phyloP scores from a whole-genome alignment of 192 early-diverging fungal genomes.

The Coemansia sp. region DNA sequence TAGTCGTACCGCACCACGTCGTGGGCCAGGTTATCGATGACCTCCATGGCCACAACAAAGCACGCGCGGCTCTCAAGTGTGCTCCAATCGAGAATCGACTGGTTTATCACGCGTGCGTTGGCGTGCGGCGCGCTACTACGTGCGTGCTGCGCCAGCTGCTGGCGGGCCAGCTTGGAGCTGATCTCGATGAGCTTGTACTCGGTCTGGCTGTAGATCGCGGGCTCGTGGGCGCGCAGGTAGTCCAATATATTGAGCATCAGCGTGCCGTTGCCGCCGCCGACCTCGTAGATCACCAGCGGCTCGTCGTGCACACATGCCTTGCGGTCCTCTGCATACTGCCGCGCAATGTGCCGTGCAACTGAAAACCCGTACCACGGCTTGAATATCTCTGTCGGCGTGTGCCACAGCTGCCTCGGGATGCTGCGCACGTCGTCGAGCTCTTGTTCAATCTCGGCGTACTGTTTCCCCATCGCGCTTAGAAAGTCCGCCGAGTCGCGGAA shows the following conservation, averaged over 20 bases:
- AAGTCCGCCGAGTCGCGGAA: conserved; percentile 74
- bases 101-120: conserved; percentile 80
- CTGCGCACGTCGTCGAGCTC: conserved; percentile 72
- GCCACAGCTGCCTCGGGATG: conserved; percentile 90
- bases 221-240: conserved; percentile 74
- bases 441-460: conserved; percentile 79
- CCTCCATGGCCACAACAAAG: conserved; percentile 96
- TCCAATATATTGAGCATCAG: conserved; percentile 92
- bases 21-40: conserved; percentile 97
- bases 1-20: conserved; percentile 89
- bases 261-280: conserved; percentile 97
- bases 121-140: conserved; percentile 41
- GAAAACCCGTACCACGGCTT: conserved; percentile 90
- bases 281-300: conserved; percentile 87
- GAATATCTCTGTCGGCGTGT: conserved; percentile 96
- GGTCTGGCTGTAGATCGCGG: conserved; percentile 73
- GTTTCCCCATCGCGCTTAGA: conserved; percentile 67
- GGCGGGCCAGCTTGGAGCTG: conserved; percentile 73
- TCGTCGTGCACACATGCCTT: conserved; percentile 40
- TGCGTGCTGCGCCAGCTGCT: conserved; percentile 57
- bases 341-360: conserved; percentile 83
- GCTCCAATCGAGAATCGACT: conserved; percentile 91
- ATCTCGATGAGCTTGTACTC: conserved; percentile 95
- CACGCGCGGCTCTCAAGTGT: conserved; percentile 66
- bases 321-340: conserved; percentile 64